Evolutionary conservation across 2,329 filamentous ascomycete genomes (phyloP).

Genomic region (Nigrospora oryzae): DNA sequence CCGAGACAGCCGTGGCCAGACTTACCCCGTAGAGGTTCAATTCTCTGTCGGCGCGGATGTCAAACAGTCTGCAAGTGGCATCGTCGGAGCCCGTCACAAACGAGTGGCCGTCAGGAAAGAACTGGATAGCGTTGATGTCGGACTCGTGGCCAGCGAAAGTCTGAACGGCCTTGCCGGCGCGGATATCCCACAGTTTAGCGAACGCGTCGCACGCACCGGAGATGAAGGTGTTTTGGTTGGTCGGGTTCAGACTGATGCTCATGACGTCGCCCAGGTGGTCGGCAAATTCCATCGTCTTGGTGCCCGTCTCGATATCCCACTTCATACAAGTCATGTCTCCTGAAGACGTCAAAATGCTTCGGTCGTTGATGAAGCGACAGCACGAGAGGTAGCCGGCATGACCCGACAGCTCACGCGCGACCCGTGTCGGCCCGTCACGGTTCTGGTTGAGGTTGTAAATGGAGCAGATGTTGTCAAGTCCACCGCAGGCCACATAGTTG

Average conservation of each 20-base stretch:
- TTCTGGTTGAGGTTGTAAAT: slow-evolving; percentile 97
- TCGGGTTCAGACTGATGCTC: slow-evolving; percentile 99
- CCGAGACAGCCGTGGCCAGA: slow-evolving; percentile 7
- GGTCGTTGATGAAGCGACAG: slow-evolving; percentile 98
- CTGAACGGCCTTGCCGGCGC: slow-evolving; percentile 95
- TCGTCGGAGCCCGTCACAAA: slow-evolving; percentile 98
- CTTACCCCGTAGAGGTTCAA: slow-evolving; percentile 61
- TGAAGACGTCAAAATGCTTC: slow-evolving; percentile 93
- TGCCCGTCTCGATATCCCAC: slow-evolving; percentile 97
- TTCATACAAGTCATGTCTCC: slow-evolving; percentile 99
- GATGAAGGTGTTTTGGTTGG: slow-evolving; percentile 98
- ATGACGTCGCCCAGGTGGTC: slow-evolving; percentile 98
- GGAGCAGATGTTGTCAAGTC: slow-evolving; percentile 98
- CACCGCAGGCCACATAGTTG: slow-evolving; percentile 97
- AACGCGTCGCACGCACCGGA: slow-evolving; percentile 99
- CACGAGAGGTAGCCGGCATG: slow-evolving; percentile 97
- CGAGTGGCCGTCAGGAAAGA: slow-evolving; percentile 97
- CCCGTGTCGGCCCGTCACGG: slow-evolving; percentile 91
- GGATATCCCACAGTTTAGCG: slow-evolving; percentile 97
- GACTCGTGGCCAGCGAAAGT: slow-evolving; percentile 98
- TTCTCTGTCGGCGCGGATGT: slow-evolving; percentile 88
- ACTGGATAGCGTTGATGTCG: slow-evolving; percentile 98
- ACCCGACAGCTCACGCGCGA: slow-evolving; percentile 89
- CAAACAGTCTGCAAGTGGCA: slow-evolving; percentile 92
- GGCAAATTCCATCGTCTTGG: slow-evolving; percentile 95